These are phyloP conservation scores for Penicillium decumbens DNA, from an alignment of 2,329 filamentous ascomycete genomes.

Conservation along the genomic window DNA sequence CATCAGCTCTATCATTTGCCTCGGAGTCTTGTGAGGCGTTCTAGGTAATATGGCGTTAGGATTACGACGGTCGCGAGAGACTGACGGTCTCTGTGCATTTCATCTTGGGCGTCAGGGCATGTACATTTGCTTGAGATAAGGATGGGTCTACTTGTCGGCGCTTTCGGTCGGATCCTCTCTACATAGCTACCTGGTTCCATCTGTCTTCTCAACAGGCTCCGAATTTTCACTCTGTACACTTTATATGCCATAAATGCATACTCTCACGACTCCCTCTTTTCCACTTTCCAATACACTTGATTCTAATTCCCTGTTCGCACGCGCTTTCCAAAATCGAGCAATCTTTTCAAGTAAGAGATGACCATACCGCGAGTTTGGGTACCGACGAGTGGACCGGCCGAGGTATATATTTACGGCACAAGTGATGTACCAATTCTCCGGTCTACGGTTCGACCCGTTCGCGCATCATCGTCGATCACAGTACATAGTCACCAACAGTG, in stretches of 20 bases:
- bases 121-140: slow-evolving; percentile 27
- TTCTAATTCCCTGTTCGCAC: background rate
- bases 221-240: slow-evolving; percentile 11
- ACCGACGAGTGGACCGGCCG: background rate
- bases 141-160: slow-evolving; percentile 15
- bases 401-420: background rate
- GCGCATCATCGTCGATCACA: background rate
- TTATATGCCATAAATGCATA: slow-evolving; percentile 8
- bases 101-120: slow-evolving; percentile 19
- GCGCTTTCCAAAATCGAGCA: background rate
- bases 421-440: background rate
- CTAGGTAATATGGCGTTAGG: background rate
- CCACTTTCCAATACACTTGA: background rate
- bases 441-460: background rate
- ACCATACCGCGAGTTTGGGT: background rate
- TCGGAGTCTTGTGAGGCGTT: background rate
- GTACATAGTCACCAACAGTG: background rate
- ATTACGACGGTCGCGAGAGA: background rate
- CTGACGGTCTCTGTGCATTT: slow-evolving; percentile 8
- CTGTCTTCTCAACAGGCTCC: background rate
- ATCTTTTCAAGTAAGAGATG: background rate
- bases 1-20: background rate
- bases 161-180: slow-evolving; percentile 7
- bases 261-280: background rate
- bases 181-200: background rate